These are phyloP conservation scores for Bidens hawaiensis DNA, from an alignment of 140 eudicot species.

Conservation along the genomic window DNA sequence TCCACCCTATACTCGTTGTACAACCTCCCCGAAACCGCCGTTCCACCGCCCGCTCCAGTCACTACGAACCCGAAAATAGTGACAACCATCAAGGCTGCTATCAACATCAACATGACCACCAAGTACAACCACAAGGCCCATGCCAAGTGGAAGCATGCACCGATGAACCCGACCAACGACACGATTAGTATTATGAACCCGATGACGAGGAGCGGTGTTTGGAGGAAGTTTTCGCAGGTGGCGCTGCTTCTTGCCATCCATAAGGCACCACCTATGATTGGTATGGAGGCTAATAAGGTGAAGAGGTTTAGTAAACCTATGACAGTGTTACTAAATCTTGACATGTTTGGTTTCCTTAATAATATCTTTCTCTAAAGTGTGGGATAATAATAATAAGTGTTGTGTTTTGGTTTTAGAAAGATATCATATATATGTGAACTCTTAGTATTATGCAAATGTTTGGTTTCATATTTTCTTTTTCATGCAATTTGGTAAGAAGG, in stretches of 20 bases:
- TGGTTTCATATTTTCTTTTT: slow-evolving; percentile 10
- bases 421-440: slow-evolving; percentile 13
- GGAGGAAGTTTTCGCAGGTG: slow-evolving; percentile 81
- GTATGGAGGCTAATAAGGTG: slow-evolving; percentile 79
- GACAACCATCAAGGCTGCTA: slow-evolving; percentile 45
- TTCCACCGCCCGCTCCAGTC: slow-evolving; percentile 65
- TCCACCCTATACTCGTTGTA: slow-evolving; percentile 64
- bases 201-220: slow-evolving; percentile 65
- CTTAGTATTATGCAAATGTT: background rate
- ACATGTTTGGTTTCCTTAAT: slow-evolving; percentile 30
- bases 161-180: slow-evolving; percentile 79
- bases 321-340: slow-evolving; percentile 77
- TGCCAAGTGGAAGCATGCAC: slow-evolving; percentile 76
- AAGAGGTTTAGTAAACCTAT: slow-evolving; percentile 81
- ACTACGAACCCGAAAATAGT: slow-evolving; percentile 77
- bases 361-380: background rate
- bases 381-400: background rate
- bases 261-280: slow-evolving; percentile 79
- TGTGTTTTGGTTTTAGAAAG: slow-evolving; percentile 20
- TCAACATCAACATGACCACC: slow-evolving; percentile 56
- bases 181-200: slow-evolving; percentile 67
- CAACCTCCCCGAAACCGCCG: slow-evolving; percentile 48
- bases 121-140: slow-evolving; percentile 78
- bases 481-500: slow-evolving; percentile 25
- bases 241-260: slow-evolving; percentile 70